Percentiles rank a stretch among this genome's conserved stretches.
These are phyloP conservation scores for Alternaria ventricosa DNA, from an alignment of 2,329 filamentous ascomycete species.

Conservation along the genomic window DNA sequence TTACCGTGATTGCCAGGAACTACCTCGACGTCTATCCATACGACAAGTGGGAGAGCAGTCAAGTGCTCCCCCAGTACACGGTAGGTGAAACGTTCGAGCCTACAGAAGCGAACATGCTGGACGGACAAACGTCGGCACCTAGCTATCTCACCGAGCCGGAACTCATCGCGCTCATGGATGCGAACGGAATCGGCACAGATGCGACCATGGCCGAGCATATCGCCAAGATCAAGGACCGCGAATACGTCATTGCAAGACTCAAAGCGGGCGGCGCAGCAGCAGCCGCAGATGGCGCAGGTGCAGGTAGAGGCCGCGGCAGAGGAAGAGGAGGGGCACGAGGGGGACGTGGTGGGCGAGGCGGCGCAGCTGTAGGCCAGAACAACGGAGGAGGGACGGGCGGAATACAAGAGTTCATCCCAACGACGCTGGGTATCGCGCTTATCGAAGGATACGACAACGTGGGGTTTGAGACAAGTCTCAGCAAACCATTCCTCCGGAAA, in stretches of 20 bases:
- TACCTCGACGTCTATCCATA: constrained; percentile 96
- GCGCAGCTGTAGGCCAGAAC: constrained; percentile 47
- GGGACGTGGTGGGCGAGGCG: constrained; percentile 55
- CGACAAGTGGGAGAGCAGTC: constrained; percentile 92
- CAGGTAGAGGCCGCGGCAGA: constrained; percentile 54
- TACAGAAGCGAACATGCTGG: constrained; percentile 84
- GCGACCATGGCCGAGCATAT: constrained; percentile 99
- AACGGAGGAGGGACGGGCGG: constrained; percentile 54
- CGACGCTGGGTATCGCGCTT: constrained; percentile 85
- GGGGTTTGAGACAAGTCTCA: constrained; percentile 88
- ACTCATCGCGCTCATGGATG: constrained; percentile 95
- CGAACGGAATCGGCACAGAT: constrained; percentile 97
- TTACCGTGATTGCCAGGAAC: constrained; percentile 86
- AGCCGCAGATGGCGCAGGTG: constrained; percentile 46
- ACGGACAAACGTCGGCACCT: constrained; percentile 88
- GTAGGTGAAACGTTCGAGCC: constrained; percentile 85
- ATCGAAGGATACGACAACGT: constrained; percentile 95
- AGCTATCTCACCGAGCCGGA: constrained; percentile 93
- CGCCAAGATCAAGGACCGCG: constrained; percentile 86
- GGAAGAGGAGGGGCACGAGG: constrained; percentile 39
- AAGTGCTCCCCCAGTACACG: constrained; percentile 78
- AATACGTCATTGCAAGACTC: constrained; percentile 77
- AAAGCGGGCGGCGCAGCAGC: constrained; percentile 47
- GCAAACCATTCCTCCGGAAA: constrained; percentile 94
- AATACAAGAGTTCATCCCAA: constrained; percentile 90